Evolutionary conservation across 1,139 yeast species (phyloP).

Genomic region (Candida frijolesensis): DNA sequence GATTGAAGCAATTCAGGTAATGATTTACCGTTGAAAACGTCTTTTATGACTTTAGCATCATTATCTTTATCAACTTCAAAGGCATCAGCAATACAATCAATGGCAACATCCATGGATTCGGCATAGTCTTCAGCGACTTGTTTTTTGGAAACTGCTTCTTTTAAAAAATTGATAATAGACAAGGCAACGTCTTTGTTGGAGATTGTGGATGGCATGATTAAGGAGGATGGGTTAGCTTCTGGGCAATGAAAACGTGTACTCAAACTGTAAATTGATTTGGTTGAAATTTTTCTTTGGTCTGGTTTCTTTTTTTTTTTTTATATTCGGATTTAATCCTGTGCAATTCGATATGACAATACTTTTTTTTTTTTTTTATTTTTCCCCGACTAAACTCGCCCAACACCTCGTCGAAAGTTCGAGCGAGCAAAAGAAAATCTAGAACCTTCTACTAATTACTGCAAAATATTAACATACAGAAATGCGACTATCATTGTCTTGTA

Average conservation of each 20-base stretch:
- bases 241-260: constrained; percentile 4
- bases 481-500: background rate
- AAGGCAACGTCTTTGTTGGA: constrained; percentile 70
- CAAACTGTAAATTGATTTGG: background rate
- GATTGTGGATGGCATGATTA: constrained; percentile 20
- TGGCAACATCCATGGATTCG: constrained; percentile 94
- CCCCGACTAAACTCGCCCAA: background rate
- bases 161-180: constrained; percentile 73
- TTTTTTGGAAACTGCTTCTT: constrained; percentile 60
- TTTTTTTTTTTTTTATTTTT: background rate
- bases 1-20: constrained; percentile 48
- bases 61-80: constrained; percentile 65
- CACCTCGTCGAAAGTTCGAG: background rate
- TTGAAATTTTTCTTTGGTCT: background rate
- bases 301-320: background rate
- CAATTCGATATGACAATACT: background rate
- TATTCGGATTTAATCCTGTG: background rate
- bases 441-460: constrained; percentile 9
- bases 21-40: constrained; percentile 51
- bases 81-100: constrained; percentile 89
- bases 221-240: background rate
- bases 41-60: constrained; percentile 32
- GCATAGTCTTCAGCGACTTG: constrained; percentile 74
- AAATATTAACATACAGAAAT: background rate
- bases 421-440: constrained; percentile 6